Evolutionary conservation across 2,329 filamentous ascomycete genomes (phyloP), one percentile per base, ranked within the genome.

Genomic region (Bipolaris sorokiniana): DNA sequence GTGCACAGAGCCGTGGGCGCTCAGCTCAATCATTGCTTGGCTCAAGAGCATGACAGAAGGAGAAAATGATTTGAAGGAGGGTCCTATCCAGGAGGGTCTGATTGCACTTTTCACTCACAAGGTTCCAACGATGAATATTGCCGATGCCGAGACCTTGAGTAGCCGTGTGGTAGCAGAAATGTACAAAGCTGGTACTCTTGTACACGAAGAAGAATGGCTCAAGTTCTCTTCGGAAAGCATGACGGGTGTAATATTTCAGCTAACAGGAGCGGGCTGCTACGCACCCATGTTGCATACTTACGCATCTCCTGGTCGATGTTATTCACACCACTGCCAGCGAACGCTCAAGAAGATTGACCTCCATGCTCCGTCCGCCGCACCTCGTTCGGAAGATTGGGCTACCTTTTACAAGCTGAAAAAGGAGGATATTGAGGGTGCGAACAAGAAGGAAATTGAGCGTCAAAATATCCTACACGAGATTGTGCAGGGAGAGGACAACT

Each of bases 121-220:
- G 76, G 92, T 99, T 0, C 93, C 95, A 0, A 99, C 92, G 0
- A 97, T 99, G 92, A 98, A 99, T 68, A 94, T 95, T 40, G 93
- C 94, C 5, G 96, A 99, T 80, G 95, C 95, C 0, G 95, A 99
- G 74, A 89, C 88, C 1, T 82, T 99, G 49, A 91, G 91, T 60
- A 85, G 86, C 56, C 87, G 86, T 38, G 90, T 97, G 0, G 88
- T 96, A 2, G 82, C 87, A 52, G 86, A 88, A 45, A 95, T 99
- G 91, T 85, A 94, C 63, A 83, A 86, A 22, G 87, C 89, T 7
- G 89, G 88, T 37, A 91, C 92, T 10, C 80, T 99, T 31, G 81
- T 96, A 5, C 88, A 89, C 13, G 94, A 97, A 33, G 95, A 99
- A 76, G 96, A 99, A 79, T 99, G 96, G 95, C 89, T 99, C 64